Evolutionary conservation across 139 green algal genomes (phyloP).

Genomic region (Chlorella sp.): DNA sequence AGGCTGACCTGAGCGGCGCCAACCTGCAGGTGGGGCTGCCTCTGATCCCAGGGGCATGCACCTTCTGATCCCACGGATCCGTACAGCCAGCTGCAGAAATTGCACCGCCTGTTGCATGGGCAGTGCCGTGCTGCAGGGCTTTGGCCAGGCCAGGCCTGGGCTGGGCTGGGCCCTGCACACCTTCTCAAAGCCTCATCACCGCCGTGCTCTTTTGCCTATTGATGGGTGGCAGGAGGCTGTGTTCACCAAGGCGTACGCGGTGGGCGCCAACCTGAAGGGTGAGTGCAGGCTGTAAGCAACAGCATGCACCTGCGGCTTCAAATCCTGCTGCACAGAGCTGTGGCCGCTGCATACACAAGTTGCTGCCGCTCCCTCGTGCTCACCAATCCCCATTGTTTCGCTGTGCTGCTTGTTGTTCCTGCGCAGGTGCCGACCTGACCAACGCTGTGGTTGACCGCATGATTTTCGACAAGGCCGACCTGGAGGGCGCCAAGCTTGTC

Average conservation of each 20-base stretch:
- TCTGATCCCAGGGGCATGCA: no score
- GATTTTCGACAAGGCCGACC: constrained; percentile 81
- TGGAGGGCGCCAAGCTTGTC: constrained; percentile 70
- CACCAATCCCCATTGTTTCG: not conserved
- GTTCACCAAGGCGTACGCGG: constrained; percentile 94
- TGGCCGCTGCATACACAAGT: not conserved
- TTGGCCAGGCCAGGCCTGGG: no score
- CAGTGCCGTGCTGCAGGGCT: no score
- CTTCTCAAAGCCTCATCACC: no score
- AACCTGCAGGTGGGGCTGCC: constrained; percentile 69
- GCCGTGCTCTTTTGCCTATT: no score
- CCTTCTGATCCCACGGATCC: no score
- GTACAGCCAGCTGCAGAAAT: no score
- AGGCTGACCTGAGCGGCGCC: constrained; percentile 69
- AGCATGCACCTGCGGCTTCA: no score
- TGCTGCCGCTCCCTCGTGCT: not conserved
- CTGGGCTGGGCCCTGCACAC: no score
- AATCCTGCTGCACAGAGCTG: no score
- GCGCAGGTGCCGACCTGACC: constrained; percentile 83
- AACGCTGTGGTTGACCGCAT: constrained; percentile 95
- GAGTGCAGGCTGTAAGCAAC: not conserved
- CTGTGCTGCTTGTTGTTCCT: no score
- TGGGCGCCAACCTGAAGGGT: constrained; percentile 73
- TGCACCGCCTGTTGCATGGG: no score
- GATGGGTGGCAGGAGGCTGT: constrained; percentile 84